These are phyloP conservation scores for Oryza brachyantha DNA, from an alignment of 176 grass and related monocot species.

Conservation along the genomic window DNA sequence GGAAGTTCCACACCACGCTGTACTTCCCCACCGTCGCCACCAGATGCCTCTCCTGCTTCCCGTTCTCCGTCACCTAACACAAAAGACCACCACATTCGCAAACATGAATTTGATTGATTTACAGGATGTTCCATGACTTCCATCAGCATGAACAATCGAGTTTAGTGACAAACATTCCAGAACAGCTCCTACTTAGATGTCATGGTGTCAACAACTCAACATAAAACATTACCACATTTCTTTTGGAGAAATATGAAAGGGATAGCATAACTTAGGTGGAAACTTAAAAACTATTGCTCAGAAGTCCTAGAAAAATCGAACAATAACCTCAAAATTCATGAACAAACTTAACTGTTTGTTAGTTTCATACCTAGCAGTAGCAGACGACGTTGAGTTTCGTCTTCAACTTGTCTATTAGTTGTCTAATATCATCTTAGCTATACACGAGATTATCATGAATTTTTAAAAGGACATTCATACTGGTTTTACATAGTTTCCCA, in stretches of 20 bases:
- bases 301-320: neutral
- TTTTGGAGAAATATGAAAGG: neutral
- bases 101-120: neutral
- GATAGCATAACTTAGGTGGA: neutral
- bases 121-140: neutral
- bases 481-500: neutral
- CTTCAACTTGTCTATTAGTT: neutral
- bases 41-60: constrained; percentile 84
- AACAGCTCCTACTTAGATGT: too few species aligned
- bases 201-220: too few species aligned
- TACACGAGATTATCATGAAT: neutral
- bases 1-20: constrained; percentile 90
- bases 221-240: neutral
- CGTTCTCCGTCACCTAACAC: constrained; percentile 70
- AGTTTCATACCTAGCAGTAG: neutral
- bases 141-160: neutral
- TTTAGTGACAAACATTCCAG: too few species aligned
- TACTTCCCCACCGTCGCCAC: constrained; percentile 86
- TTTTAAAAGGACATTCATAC: neutral
- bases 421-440: neutral
- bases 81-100: neutral
- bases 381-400: neutral
- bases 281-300: neutral
- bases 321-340: neutral
- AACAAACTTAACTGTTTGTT: neutral